Evolutionary conservation across 1,284 basidiomycete species (phyloP), one percentile per base, ranked within the genome.

Genomic region (Pascua sp.): DNA sequence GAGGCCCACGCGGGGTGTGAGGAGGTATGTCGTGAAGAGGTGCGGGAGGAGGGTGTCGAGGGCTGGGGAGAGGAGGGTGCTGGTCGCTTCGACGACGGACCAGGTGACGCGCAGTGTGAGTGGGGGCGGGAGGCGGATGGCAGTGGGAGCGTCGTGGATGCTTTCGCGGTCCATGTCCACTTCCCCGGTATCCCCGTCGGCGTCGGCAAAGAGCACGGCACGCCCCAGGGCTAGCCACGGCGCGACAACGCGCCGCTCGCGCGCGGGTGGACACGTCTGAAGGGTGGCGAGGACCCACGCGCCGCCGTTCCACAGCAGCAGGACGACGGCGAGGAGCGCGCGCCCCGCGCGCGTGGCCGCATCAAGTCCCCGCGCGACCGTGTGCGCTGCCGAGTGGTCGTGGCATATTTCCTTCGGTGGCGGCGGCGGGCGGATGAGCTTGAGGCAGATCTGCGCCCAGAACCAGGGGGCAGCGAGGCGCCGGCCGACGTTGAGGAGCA

Each of bases 401-500:
- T 46, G 16, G 44, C 16, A 11, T 32, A 32, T 32, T 17, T 13
- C 42, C 15, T 10, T 11, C 37, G 13, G 24, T 13, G 37, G 16
- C 37, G 24, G 15, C 1, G 17, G 45, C 41, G 24, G 40, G 24
- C 8, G 9, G 18, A 57, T 10, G 3, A 42, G 48, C 50, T 60
- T 57, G 55, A 55, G 49, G 7, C 32, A 47, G 10, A 76, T 38
- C 32, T 57, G 47, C 48, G 67, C 70, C 65, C 72, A 73, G 59
- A 80, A 79, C 77, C 76, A 78, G 13, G 72, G 70, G 47, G 77
- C 69, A 2, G 66, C 59, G 41, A 79, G 63, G 15, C 73, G 67
- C 47, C 64, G 61, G 11, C 72, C 68, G 8, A 78, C 59, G 5
- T 60, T 65, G 0, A 65, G 69, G 8, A 80, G 66, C 9, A 80